Evolutionary conservation across 2,329 filamentous ascomycete species (phyloP), one percentile per base, ranked within the genome.

Genomic region (Endothia cerciana): DNA sequence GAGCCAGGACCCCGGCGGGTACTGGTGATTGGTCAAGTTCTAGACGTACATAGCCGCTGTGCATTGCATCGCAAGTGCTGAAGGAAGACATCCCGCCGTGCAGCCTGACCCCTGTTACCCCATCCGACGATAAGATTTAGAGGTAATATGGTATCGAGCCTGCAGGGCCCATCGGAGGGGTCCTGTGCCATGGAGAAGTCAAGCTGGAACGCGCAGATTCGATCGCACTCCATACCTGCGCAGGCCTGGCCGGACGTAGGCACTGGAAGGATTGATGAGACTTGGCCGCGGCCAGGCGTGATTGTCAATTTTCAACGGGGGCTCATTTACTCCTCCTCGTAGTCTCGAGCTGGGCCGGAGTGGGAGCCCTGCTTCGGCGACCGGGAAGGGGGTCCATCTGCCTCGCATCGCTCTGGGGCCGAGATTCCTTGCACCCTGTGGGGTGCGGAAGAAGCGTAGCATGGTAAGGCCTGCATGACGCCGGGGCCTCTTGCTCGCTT

Each of bases 31-130:
- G 74, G 74, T 56, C 64, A 67, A 59, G 63, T 65, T 65, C 69
- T 68, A 68, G 69, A 68, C 72, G 73, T 72, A 75, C 72, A 72
- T 75, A 75, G 73, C 74, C 74, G 74, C 74, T 71, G 70, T 75
- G 74, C 74, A 75, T 74, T 68, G 72, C 69, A 69, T 70, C 25
- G 68, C 68, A 66, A 69, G 68, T 69, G 65, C 66, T 69, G 57
- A 67, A 56, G 51, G 40, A 57, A 68, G 57, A 66, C 47, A 41
- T 41, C 55, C 65, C 58, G 58, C 45, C 41, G n/a, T 36, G 30
- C 60, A 62, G 60, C 33, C 58, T 38, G 45, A 68, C 59, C 67
- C 67, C 62, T 68, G 65, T 53, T 57, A 36, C 58, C 57, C 40
- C 60, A 64, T 60, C 62, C 47, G n/a, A 30, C 63, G 57, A 63